Evolutionary conservation across 139 green algal genomes (phyloP).

Genomic region (Klebsormidium nitens): DNA sequence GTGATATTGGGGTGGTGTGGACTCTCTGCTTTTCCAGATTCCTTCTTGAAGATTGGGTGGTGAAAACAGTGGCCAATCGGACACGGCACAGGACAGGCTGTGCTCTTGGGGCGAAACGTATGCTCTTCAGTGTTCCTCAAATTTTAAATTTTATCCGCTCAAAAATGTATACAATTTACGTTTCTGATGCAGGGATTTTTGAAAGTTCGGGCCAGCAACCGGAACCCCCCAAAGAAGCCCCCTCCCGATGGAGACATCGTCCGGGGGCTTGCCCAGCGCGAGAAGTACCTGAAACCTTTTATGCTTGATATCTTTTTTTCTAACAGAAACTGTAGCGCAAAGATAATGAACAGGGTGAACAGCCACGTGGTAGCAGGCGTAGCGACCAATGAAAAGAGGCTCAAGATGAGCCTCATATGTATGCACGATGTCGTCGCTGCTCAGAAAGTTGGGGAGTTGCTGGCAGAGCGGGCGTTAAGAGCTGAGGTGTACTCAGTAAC

Average conservation of each 20-base stretch:
- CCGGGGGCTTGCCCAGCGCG: too few species aligned
- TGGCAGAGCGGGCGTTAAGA: conserved; percentile 25
- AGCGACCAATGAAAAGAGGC: conserved; percentile 23
- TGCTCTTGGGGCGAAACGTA: too few species aligned
- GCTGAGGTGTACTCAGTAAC: conserved; percentile 27
- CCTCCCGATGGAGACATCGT: conserved; percentile 23
- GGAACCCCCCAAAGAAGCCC: conserved; percentile 14
- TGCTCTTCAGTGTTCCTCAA: too few species aligned
- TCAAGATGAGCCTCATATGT: conserved; percentile 5
- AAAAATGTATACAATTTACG: too few species aligned
- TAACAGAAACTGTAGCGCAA: conserved; percentile 20
- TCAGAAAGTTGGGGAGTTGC: conserved; percentile 12
- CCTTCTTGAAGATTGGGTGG: too few species aligned
- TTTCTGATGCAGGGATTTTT: too few species aligned
- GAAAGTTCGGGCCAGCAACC: too few species aligned
- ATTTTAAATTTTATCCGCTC: too few species aligned
- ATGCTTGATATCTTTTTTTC: conserved; percentile 27
- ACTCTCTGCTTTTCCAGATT: too few species aligned
- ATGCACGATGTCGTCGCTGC: conserved; percentile 11
- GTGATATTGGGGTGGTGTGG: too few species aligned
- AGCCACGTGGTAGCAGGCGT: conserved; percentile 27
- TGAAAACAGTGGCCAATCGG: too few species aligned
- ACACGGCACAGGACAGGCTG: too few species aligned
- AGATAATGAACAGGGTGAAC: conserved; percentile 30
- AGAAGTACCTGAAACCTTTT: conserved; percentile 40